Evolutionary conservation across 1,284 basidiomycete genomes (phyloP), one percentile per base, ranked within the genome.

Genomic region (Naganishia cerealis): DNA sequence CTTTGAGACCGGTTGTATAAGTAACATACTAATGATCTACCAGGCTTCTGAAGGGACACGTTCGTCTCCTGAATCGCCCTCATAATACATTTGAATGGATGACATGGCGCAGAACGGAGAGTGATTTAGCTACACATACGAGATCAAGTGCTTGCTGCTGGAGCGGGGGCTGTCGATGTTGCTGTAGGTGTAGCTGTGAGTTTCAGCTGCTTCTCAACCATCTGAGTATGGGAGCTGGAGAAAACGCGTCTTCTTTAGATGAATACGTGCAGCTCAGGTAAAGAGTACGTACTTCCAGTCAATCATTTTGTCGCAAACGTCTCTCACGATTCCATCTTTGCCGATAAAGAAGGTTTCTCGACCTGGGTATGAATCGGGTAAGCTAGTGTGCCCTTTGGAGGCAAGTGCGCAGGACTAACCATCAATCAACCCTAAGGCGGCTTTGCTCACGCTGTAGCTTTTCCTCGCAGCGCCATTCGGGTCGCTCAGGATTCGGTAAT

Each of bases 401-500:
- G 16, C 7, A 15, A 24, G 16, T 18, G 7, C 55, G 16, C n/a
- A 53, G 24, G 16, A 72, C 75, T 10, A 59, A 81, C 80, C 79
- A 42, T 85, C 83, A 0, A 81, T 80, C 36, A 91, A 73, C 15
- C 90, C 90, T 36, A 90, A 77, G 68, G 91, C 74, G 1, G 86
- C 85, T 73, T 85, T 87, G 9, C 85, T 85, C 38, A 90, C 84
- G 9, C 83, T 78, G 74, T 89, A 92, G 2, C 84, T 82, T 74
- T 86, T 86, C 69, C 87, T 83, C 13, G 84, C 87, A 67, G 84
- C 82, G 38, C 87, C 87, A 21, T 86, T 83, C 21, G 79, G 75
- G 73, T 92, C 90, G 72, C 88, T 90, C 72, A 92, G 78, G 21
- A 92, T 83, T 4, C 89, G 88, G 77, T 89, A 92, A 85, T 89